phyloP scores from a whole-genome alignment of 2,329 filamentous ascomycete genomes.

The Scedosporium apiospermum region DNA sequence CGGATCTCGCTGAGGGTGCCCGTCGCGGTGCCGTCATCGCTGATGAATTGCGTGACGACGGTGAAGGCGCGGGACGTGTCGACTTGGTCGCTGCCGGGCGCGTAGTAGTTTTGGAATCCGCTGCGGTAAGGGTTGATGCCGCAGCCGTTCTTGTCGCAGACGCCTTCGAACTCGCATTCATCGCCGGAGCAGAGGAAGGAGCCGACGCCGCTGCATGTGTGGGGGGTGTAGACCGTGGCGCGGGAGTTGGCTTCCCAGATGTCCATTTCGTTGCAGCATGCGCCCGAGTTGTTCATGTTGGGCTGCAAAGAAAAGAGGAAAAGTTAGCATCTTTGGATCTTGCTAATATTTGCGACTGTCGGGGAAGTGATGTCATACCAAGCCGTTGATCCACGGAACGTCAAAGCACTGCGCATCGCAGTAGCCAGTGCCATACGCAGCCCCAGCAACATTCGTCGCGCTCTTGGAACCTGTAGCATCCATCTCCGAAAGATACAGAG shows the following conservation, averaged over 20 bases:
- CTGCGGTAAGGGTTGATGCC: conserved; percentile 29
- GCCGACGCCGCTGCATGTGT: conserved; percentile 34
- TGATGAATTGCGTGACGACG: conserved; percentile 41
- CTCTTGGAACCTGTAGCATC: conserved; percentile 50
- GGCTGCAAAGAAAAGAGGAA: conserved; percentile 10
- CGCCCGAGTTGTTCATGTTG: conserved; percentile 31
- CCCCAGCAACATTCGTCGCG: conserved; percentile 44
- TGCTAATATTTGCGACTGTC: not conserved
- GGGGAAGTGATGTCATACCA: conserved; percentile 19
- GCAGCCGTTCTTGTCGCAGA: conserved; percentile 35
- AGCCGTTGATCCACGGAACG: conserved; percentile 37
- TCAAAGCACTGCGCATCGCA: conserved; percentile 50
- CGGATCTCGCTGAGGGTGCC: conserved; percentile 34
- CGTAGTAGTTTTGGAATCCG: conserved; percentile 21
- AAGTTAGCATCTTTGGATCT: conserved; percentile 1
- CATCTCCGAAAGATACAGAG: conserved; percentile 51
- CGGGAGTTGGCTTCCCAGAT: conserved; percentile 45
- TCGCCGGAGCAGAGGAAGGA: conserved; percentile 33
- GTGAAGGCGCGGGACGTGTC: conserved; percentile 28
- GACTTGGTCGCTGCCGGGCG: conserved; percentile 17
- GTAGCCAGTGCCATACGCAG: conserved; percentile 53
- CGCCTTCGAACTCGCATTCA: conserved; percentile 25
- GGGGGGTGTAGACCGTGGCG: conserved; percentile 35
- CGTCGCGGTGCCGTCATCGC: conserved; percentile 18
- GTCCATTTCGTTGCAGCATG: conserved; percentile 46